Evolutionary conservation across 345 rosid genomes (phyloP).

Genomic region (Pistacia vera): DNA sequence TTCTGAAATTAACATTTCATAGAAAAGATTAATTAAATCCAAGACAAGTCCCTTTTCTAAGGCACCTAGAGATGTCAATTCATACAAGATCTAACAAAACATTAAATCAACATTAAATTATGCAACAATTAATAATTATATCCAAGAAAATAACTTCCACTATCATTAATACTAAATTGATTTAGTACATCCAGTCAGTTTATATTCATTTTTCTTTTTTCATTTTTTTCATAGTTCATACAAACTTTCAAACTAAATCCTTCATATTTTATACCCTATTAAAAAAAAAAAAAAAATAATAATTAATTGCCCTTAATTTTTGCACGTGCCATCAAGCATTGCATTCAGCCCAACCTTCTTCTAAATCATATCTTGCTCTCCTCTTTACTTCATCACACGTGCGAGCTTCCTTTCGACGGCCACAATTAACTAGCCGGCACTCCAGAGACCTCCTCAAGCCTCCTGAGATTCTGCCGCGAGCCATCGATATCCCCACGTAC

Average conservation of each 20-base stretch:
- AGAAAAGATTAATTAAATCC: too few relatives aligned
- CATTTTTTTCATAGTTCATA: too few relatives aligned
- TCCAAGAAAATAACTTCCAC: too few relatives aligned
- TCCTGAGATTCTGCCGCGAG: conserved; percentile 38
- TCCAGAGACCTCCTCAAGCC: conserved; percentile 37
- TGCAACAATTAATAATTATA: too few relatives aligned
- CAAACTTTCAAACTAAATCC: too few relatives aligned
- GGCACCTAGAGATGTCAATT: neutral
- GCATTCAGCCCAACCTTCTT: conserved; percentile 57
- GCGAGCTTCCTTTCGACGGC: conserved; percentile 35
- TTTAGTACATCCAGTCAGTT: neutral
- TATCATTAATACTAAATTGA: neutral
- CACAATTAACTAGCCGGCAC: conserved; percentile 45
- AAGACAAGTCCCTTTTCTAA: too few relatives aligned
- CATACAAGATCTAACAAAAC: neutral
- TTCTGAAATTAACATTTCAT: too few relatives aligned
- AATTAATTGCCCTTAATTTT: neutral
- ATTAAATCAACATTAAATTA: too few relatives aligned
- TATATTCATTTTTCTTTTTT: too few relatives aligned
- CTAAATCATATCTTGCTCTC: conserved; percentile 9
- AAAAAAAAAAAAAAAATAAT: neutral
- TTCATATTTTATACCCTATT: neutral
- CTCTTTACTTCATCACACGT: conserved; percentile 13
- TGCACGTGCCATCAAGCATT: conserved; percentile 16
- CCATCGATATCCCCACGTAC: conserved; percentile 15